Evolutionary conservation across 805 yeast genomes (phyloP), one percentile per base, ranked within the genome.

Genomic region (Ascoidea rubescens): DNA sequence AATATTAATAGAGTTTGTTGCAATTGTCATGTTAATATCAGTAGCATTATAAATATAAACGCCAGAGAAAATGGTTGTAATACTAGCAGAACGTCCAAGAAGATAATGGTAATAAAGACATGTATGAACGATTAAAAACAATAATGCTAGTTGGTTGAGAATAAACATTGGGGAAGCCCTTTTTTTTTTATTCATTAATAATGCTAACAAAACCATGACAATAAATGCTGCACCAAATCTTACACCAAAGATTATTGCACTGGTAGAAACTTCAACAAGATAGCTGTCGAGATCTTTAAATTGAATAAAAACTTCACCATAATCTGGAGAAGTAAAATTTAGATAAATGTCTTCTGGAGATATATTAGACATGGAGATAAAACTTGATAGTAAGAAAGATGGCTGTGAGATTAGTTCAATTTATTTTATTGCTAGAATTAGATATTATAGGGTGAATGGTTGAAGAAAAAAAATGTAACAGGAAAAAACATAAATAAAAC

Each of bases 101-200:
- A 81, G 62, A 57, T 81, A 79, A 10, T 67, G 72, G 32, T 84
- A 59, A 65, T 75, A 80, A 5, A 89, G 65, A 2, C 77, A 73
- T 0, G 89, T 77, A 51, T 85, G 83, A 14, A 88, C 53, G 4
- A 82, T 64, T 51, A 82, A 66, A 4, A 80, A 62, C 2, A 77
- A 50, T 51, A 91, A 68, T 42, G 85, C 77, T 2, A 71, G 50
- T 62, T 80, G 81, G 64, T 90, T 89, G 48, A 88, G 66, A n/a
- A 81, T 63, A 63, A 87, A 91, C 32, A 88, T 77, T 5, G 89
- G 86, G 0, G 90, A 78, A 28, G 65, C 73, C 58, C 73, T 78
- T 54, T 75, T 77, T 52, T 73, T 75, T 1, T 79, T 71, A 5
- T 75, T 65, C 53, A 81, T 62, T 59, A 74, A 71, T 47, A 81